A percentile compares a stretch with the other conserved stretches of the same genome.
Evolutionary conservation across 2,329 filamentous ascomycete species (phyloP).

Genomic region (Penicillium digitatum): DNA sequence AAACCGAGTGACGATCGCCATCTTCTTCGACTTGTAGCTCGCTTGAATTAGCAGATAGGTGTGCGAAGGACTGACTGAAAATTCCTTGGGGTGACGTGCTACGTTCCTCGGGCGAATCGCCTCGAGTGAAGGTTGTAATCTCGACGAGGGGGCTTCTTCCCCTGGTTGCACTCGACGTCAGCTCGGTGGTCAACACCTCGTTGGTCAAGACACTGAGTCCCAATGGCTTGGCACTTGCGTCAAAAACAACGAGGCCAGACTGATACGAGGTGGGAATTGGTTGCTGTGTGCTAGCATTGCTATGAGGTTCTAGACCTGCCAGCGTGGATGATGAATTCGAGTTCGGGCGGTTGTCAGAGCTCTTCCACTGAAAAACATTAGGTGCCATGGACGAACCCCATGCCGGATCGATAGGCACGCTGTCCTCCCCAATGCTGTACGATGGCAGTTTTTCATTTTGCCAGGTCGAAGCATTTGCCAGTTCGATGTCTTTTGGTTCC

Average conservation of each 20-base stretch:
- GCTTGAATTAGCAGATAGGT: constrained; percentile 33
- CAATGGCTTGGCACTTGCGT: not conserved
- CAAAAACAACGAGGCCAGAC: constrained; percentile 6
- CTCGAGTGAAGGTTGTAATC: constrained; percentile 42
- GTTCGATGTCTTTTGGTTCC: constrained; percentile 18
- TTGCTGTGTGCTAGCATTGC: constrained; percentile 15
- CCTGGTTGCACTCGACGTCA: constrained; percentile 23
- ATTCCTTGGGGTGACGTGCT: constrained; percentile 20
- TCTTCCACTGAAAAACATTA: constrained; percentile 31
- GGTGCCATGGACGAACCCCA: constrained; percentile 20
- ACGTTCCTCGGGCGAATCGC: constrained; percentile 42
- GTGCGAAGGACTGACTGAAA: constrained; percentile 33
- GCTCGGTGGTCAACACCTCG: not conserved
- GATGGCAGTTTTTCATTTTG: constrained; percentile 14
- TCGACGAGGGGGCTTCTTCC: constrained; percentile 45
- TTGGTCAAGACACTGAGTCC: constrained; percentile 11
- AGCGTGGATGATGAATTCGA: constrained; percentile 29
- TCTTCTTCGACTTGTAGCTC: constrained; percentile 28
- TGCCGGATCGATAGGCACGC: constrained; percentile 1
- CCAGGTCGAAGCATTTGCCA: constrained; percentile 10
- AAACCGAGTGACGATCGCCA: constrained; percentile 16
- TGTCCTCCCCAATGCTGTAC: constrained; percentile 7
- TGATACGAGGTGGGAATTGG: constrained; percentile 19
- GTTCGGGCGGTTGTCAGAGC: constrained; percentile 31
- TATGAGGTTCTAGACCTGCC: constrained; percentile 10